Conservation (phyloP, 345 rosid species). For the Ailanthus altissimus region DNA sequence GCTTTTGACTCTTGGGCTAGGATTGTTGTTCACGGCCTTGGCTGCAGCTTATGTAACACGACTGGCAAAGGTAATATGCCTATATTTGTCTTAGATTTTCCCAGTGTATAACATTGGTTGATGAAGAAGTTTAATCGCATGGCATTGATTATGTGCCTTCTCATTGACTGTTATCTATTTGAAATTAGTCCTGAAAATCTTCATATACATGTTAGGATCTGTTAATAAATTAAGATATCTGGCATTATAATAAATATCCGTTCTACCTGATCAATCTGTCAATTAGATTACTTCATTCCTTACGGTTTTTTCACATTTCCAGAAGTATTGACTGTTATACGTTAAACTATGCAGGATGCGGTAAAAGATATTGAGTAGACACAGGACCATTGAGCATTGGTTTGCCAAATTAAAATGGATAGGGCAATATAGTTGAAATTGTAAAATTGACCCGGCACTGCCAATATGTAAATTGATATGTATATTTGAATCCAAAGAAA, state of each 20-base stretch:
- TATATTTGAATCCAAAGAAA: conserved; percentile 3
- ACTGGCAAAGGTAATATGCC: conserved; percentile 88
- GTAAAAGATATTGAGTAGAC: conserved; percentile 63
- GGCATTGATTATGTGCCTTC: not conserved
- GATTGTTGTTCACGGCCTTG: conserved; percentile 77
- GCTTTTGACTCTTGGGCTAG: conserved; percentile 79
- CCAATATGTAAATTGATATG: conserved; percentile 16
- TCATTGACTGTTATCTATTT: not conserved
- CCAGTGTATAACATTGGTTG: too few species aligned
- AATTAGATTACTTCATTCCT: not conserved
- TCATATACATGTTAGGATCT: not conserved
- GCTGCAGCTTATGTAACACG: conserved; percentile 86
- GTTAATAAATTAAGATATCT: not conserved
- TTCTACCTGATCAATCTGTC: not conserved
- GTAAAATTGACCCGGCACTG: not conserved
- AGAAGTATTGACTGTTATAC: not conserved
- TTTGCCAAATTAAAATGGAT: conserved; percentile 3
- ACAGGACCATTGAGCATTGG: not conserved
- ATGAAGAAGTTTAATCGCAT: not conserved
- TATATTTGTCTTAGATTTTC: not conserved
- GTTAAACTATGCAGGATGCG: conserved; percentile 58
- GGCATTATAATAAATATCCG: not conserved
- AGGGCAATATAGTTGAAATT: not conserved
- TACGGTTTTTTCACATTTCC: not conserved
- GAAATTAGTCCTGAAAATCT: not conserved